A percentile compares a stretch with the other conserved stretches of the same genome.
These are phyloP conservation scores for Corylus heterophylla DNA, from an alignment of 306 rosid genomes.

Conservation along the genomic window DNA sequence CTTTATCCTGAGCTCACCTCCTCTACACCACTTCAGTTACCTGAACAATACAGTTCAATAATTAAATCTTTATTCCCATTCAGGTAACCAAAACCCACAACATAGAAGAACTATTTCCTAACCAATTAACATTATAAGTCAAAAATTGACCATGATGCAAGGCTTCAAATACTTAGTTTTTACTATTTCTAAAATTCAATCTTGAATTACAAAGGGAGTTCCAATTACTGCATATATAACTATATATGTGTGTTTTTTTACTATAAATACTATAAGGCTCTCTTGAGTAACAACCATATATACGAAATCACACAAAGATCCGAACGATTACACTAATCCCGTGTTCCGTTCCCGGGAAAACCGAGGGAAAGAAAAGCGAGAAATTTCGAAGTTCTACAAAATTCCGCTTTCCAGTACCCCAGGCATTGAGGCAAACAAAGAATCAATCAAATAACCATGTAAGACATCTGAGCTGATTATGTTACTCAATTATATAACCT, in stretches of 20 bases:
- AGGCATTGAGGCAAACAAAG: background rate
- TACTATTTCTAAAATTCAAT: background rate
- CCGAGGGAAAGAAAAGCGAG: background rate
- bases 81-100: background rate
- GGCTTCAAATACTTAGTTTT: background rate
- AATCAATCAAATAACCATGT: background rate
- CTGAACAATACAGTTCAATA: background rate
- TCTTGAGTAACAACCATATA: background rate
- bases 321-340: background rate
- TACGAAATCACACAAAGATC: background rate
- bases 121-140: background rate
- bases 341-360: background rate
- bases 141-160: background rate
- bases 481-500: background rate
- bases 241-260: too few species aligned
- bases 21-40: constrained; percentile 17
- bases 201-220: background rate
- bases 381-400: background rate
- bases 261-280: background rate
- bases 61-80: background rate
- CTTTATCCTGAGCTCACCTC: background rate
- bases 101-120: background rate
- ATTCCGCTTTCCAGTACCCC: background rate
- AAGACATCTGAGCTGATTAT: background rate
- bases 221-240: background rate